phyloP scores from a whole-genome alignment of 169 alveolate genomes.

The Plasmodium yoelii region DNA sequence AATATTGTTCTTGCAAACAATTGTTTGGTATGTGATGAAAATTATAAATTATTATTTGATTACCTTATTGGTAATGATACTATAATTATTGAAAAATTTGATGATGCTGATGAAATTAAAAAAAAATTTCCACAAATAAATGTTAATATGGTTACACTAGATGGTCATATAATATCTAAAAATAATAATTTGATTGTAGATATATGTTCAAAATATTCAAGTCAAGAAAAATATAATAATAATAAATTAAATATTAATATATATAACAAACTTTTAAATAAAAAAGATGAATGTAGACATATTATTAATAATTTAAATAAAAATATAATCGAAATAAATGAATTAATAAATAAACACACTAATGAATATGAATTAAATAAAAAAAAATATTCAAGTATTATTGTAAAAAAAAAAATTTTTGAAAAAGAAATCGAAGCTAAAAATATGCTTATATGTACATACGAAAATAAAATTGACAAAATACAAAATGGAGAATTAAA shows the following conservation, averaged over 20 bases:
- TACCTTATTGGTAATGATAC: constrained; percentile 50
- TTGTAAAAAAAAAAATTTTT: constrained; percentile 29
- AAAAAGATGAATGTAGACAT: constrained; percentile 49
- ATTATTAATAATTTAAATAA: constrained; percentile 12
- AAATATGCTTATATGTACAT: constrained; percentile 1
- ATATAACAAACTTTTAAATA: constrained; percentile 24
- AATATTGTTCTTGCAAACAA: constrained; percentile 53
- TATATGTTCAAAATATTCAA: constrained; percentile 17
- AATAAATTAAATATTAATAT: constrained; percentile 22
- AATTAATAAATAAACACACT: constrained; percentile 13
- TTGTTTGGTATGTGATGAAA: constrained; percentile 49
- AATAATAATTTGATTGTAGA: constrained; percentile 52
- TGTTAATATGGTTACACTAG: constrained; percentile 42
- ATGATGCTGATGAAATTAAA: constrained; percentile 54
- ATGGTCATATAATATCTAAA: constrained; percentile 57
- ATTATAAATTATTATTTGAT: constrained; percentile 29
- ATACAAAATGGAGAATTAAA: constrained; percentile 30
- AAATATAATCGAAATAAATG: constrained; percentile 43
- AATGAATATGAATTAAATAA: constrained; percentile 44
- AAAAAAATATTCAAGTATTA: constrained; percentile 26
- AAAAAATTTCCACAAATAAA: constrained; percentile 28
- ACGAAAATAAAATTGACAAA: constrained; percentile 32
- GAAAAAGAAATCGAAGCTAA: constrained; percentile 55
- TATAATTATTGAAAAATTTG: constrained; percentile 20
- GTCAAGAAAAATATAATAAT: constrained; percentile 21